Conservation (phyloP, 139 green algal genomes). For the Zygnema circumcarinatum region DNA sequence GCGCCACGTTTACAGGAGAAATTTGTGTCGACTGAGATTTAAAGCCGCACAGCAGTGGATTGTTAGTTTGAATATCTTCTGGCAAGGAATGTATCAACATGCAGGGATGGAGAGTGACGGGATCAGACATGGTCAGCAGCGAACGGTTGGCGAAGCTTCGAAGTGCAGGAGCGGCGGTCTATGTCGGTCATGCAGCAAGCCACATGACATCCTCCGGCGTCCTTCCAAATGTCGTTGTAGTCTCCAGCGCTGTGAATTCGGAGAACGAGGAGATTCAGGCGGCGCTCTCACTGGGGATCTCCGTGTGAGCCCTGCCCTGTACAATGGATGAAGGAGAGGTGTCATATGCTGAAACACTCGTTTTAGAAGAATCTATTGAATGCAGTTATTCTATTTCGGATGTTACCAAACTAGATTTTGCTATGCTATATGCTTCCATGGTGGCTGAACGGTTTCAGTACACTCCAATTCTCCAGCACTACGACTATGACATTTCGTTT, state of each 20-base stretch:
- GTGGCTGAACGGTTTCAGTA: no score
- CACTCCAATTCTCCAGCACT: no score
- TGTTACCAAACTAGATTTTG: no score
- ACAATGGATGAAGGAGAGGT: background rate
- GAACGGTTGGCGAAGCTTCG: constrained; percentile 11
- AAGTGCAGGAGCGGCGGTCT: constrained; percentile 21
- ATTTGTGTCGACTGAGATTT: background rate
- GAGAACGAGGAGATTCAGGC: constrained; percentile 51
- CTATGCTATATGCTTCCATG: no score
- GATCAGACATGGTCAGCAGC: constrained; percentile 36
- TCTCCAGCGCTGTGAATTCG: constrained; percentile 48
- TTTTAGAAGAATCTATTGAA: no score
- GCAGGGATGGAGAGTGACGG: constrained; percentile 46
- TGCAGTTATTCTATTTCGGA: no score
- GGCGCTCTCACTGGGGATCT: constrained; percentile 44
- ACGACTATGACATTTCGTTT: background rate
- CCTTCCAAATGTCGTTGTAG: constrained; percentile 42
- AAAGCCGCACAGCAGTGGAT: no score
- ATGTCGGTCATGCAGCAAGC: constrained; percentile 34
- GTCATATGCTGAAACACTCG: background rate
- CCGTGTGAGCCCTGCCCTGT: constrained; percentile 11
- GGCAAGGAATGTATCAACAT: background rate
- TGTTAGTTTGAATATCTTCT: constrained; percentile 8
- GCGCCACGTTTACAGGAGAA: background rate
- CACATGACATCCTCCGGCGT: background rate